Evolutionary conservation across 768 basidiomycete genomes (phyloP).

Genomic region (Sistotremastrum niveocremeum): DNA sequence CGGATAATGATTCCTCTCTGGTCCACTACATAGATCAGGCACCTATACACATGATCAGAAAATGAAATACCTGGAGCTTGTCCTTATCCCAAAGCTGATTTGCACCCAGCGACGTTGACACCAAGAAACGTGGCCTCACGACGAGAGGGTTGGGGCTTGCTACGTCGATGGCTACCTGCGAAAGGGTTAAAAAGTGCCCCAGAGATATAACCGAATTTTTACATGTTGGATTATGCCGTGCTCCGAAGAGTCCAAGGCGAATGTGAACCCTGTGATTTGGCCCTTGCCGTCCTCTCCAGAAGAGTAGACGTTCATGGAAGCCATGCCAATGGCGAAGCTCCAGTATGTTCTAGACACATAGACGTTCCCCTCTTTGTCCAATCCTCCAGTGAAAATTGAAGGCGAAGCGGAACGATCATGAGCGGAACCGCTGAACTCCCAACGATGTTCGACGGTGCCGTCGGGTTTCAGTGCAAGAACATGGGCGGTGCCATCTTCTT

Average conservation of each 20-base stretch:
- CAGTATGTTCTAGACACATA: constrained; percentile 56
- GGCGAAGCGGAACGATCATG: background rate
- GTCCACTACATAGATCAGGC: constrained; percentile 33
- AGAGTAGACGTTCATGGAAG: constrained; percentile 29
- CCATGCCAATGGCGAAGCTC: constrained; percentile 27
- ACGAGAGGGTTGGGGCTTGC: constrained; percentile 24
- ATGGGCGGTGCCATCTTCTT: constrained; percentile 39
- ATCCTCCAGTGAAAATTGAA: constrained; percentile 42
- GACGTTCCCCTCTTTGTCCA: constrained; percentile 34
- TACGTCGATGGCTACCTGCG: constrained; percentile 40
- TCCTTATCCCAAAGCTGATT: constrained; percentile 61
- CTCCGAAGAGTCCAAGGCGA: constrained; percentile 48
- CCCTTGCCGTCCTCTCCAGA: constrained; percentile 26
- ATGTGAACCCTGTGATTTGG: constrained; percentile 35
- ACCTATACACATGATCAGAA: no score
- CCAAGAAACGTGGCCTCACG: constrained; percentile 29
- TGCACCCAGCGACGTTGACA: constrained; percentile 66
- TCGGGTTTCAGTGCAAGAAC: constrained; percentile 39
- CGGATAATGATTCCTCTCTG: constrained; percentile 67
- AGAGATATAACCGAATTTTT: constrained; percentile 10
- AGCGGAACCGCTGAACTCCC: constrained; percentile 42
- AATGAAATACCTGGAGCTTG: constrained; percentile 19
- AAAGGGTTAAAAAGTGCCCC: background rate
- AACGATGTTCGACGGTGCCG: constrained; percentile 26
- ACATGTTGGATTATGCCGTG: constrained; percentile 66